phyloP scores from a whole-genome alignment of 164 flowering plant species.

The Akebia trifoliata region DNA sequence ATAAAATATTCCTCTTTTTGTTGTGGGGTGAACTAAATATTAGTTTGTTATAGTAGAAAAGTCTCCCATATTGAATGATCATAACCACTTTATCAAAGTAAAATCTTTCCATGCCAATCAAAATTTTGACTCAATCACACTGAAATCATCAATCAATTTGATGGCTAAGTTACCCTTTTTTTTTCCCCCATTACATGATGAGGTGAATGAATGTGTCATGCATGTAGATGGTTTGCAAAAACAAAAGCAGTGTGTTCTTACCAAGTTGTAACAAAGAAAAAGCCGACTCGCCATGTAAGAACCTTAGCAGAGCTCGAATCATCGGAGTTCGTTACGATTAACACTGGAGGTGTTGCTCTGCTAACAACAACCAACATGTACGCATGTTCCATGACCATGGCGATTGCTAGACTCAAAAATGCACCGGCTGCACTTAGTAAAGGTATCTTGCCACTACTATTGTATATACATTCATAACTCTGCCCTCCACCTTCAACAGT shows the following conservation, averaged over 20 bases:
- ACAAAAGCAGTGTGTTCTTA: constrained; percentile 14
- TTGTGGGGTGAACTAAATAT: no score
- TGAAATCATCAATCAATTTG: no score
- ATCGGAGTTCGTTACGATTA: constrained; percentile 41
- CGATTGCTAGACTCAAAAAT: constrained; percentile 54
- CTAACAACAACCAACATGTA: constrained; percentile 58
- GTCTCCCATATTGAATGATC: no score
- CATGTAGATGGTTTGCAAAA: neutral
- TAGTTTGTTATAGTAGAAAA: no score
- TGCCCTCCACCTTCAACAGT: constrained; percentile 17
- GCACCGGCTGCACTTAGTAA: constrained; percentile 52
- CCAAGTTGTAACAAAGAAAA: constrained; percentile 74
- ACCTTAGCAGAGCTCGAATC: constrained; percentile 28
- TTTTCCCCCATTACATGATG: no score
- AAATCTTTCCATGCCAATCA: no score
- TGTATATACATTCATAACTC: constrained; percentile 50
- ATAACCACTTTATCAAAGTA: no score
- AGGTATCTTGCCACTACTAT: constrained; percentile 65
- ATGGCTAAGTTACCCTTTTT: no score
- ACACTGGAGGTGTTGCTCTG: constrained; percentile 37
- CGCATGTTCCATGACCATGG: constrained; percentile 60
- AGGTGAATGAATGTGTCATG: neutral
- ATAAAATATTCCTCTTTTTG: no score
- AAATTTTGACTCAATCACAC: no score
- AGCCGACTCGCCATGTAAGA: constrained; percentile 56